Percentiles rank a stretch among this genome's conserved stretches.
These are phyloP conservation scores for Rhizophagus prolifer DNA, from an alignment of 192 early-diverging fungal species.

Conservation along the genomic window DNA sequence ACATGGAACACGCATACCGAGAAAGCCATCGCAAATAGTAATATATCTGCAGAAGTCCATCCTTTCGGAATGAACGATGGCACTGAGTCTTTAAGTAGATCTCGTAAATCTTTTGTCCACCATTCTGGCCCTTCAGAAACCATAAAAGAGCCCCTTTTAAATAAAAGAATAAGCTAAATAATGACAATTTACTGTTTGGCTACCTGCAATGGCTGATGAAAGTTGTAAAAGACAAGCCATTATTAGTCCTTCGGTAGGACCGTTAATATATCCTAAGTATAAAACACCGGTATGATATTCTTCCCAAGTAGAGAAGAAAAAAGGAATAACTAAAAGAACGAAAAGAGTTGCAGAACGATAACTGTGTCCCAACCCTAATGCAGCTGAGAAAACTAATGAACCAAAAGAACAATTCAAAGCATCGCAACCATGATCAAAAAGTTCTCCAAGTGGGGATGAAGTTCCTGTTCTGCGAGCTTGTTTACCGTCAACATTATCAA, in stretches of 20 bases:
- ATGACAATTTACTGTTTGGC: not conserved
- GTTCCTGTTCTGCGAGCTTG: constrained; percentile 80
- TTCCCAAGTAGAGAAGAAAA: constrained; percentile 88
- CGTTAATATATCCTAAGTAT: constrained; percentile 81
- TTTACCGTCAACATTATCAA: constrained; percentile 87
- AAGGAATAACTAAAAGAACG: constrained; percentile 67
- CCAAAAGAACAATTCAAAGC: constrained; percentile 82
- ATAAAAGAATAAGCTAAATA: not conserved
- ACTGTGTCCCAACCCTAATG: constrained; percentile 71
- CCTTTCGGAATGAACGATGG: constrained; percentile 38
- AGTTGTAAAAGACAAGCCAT: constrained; percentile 62
- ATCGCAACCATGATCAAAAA: constrained; percentile 87
- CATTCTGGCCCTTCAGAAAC: constrained; percentile 32
- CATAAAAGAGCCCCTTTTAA: not conserved
- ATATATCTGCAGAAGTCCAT: constrained; percentile 41
- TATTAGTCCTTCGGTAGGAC: constrained; percentile 84
- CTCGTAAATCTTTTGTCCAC: constrained; percentile 35
- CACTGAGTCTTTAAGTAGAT: not conserved
- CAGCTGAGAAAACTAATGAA: constrained; percentile 70
- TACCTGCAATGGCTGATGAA: constrained; percentile 70
- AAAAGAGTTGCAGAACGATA: constrained; percentile 61
- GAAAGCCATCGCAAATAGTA: constrained; percentile 44
- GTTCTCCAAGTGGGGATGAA: constrained; percentile 76
- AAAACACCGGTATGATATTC: constrained; percentile 86
- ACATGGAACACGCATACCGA: constrained; percentile 53